Percentiles rank a stretch among this genome's conserved stretches.
These are phyloP conservation scores for Chaetomidium leptoderma DNA, from an alignment of 495 filamentous ascomycete species.

Conservation along the genomic window DNA sequence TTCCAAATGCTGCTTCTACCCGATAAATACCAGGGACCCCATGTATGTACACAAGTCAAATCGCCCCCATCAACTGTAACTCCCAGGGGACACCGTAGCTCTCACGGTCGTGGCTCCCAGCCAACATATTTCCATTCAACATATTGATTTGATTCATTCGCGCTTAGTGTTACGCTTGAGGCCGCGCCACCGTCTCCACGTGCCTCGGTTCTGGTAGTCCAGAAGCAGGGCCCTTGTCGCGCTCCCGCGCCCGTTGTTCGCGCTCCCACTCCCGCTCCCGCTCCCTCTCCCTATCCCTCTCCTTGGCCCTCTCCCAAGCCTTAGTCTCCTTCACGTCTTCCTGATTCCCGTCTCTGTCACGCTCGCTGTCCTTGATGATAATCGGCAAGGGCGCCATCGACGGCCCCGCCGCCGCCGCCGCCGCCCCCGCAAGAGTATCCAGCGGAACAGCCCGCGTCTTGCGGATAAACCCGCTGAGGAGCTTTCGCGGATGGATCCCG, in stretches of 20 bases:
- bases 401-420: conserved; percentile 8
- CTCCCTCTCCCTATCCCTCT: conserved; percentile 34
- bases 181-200: conserved; percentile 1
- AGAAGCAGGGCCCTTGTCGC: not conserved
- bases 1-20: not conserved
- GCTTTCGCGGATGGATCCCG: conserved; percentile 41
- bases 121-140: not conserved
- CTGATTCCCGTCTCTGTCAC: conserved; percentile 34
- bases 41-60: not conserved
- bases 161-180: not conserved
- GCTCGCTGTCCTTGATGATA: conserved; percentile 1
- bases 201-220: not conserved
- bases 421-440: conserved; percentile 21
- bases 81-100: too few species aligned
- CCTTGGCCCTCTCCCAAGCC: conserved; percentile 20
- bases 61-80: too few species aligned
- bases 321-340: conserved; percentile 1
- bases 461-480: conserved; percentile 47
- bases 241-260: conserved; percentile 29
- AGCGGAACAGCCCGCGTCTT: conserved; percentile 36
- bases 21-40: not conserved
- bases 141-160: not conserved
- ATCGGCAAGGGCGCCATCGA: not conserved
- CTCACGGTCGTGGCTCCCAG: too few species aligned
- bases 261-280: conserved; percentile 20